Evolutionary conservation across 2,329 filamentous ascomycete species (phyloP), one percentile per base, ranked within the genome.

Genomic region (Fusarium mundagurra): DNA sequence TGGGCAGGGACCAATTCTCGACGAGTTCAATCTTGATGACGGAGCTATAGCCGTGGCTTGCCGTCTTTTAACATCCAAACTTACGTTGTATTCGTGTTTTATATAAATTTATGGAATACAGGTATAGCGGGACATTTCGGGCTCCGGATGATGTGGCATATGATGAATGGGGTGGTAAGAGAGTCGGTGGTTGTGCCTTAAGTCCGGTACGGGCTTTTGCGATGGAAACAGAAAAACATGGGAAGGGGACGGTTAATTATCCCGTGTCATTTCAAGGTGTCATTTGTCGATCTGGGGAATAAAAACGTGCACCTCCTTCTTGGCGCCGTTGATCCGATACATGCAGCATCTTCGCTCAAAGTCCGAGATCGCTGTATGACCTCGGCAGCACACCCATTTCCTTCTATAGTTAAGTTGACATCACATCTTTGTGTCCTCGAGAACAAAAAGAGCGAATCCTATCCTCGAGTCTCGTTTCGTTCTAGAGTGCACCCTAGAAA

Each of bases 1-100:
- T 75, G 69, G 48, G 72, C 64, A 75, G 53, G 72, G 69, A 58
- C 62, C 62, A 64, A 64, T 34, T 9, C 34, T 64, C 16, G 20
- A 27, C 12, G 24, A 27, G 65, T 55, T 55, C 5, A 54, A 36
- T 20, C n/a, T 68, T 55, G 20, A 36, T 27, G 51, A 8, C 34
- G 24, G 51, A 39, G 51, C 51, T 29, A 39, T 55, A 55, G 50
- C 67, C 71, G 67, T 74, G 58, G 63, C 58, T 64, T 61, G 54
- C 67, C 71, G 71, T 47, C 34, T 53, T 54, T 58, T 27, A 13
- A 22, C 22, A 54, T 50, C 43, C 33, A 33, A 20, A 55, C 44
- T 61, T 38, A 48, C 31, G 20, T 27, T 16, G 20, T 38, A 36
- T 31, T 50, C 38, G 14, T 10, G 29, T 27, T 36, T 36, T 16